Percentiles rank a stretch among this genome's conserved stretches.
These are phyloP conservation scores for Melaleuca quinquenervia DNA, from an alignment of 345 rosid genomes.

Conservation along the genomic window DNA sequence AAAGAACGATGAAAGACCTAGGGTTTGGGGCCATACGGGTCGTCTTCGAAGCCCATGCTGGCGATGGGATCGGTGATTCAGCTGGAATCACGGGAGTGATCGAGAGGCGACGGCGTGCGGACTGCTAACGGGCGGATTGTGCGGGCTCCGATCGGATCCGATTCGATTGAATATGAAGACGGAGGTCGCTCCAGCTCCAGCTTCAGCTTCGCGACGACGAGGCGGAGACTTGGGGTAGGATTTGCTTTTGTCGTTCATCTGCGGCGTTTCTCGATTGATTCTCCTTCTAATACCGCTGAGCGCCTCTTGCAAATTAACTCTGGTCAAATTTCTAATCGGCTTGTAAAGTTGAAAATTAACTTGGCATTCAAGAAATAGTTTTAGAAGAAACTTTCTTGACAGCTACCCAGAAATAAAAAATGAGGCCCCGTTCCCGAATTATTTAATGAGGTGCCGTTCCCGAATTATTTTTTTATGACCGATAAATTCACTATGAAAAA, in stretches of 20 bases:
- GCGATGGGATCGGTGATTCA: neutral
- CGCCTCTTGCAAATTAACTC: neutral
- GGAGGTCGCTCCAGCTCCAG: neutral
- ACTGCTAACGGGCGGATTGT: neutral
- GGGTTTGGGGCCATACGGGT: slow-evolving; percentile 34
- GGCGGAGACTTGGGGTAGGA: neutral
- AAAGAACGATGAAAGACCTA: neutral
- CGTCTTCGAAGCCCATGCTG: slow-evolving; percentile 61
- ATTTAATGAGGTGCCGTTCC: too few relatives aligned
- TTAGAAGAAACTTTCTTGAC: neutral
- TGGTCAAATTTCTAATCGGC: neutral
- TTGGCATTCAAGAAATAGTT: neutral
- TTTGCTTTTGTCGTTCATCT: neutral
- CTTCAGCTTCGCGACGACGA: neutral
- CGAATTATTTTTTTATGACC: too few relatives aligned
- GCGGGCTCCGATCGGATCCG: neutral
- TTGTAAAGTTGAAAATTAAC: neutral
- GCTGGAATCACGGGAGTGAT: neutral
- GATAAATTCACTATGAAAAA: too few relatives aligned
- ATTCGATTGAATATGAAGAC: neutral
- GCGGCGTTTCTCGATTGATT: neutral
- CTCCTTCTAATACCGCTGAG: neutral
- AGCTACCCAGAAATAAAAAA: neutral
- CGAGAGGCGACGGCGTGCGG: neutral
- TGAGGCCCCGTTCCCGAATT: neutral